Evolutionary conservation across 2,329 filamentous ascomycete genomes (phyloP), one percentile per base, ranked within the genome.

Genomic region (Huntiella omanensis): DNA sequence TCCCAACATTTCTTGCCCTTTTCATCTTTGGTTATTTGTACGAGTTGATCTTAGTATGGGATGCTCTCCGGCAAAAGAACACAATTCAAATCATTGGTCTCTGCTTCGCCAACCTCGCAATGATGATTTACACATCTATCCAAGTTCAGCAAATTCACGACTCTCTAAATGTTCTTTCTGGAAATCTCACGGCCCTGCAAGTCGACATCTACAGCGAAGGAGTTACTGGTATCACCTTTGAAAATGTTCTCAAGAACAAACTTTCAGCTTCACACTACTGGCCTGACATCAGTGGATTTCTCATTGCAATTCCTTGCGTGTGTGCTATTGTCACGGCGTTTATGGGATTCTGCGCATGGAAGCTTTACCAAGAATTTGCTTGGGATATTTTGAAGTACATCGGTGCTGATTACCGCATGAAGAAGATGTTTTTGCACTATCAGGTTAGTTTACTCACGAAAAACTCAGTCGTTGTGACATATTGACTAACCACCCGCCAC

Each of bases 311-410:
- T 47, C 91, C 91, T 0, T 77, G 74, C 55, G 74, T 98, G 49
- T 81, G 96, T 53, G 85, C 75, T 1, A 62, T 92, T 28, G 75
- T 75, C 28, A 88, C 83, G 2, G 52, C 87, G 4, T 57, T 76
- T 45, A 78, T 96, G 69, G 70, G 69, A 11, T 80, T 85, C 51
- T 67, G 87, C 44, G 78, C 88, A 2, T 96, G 86, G 83, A 95
- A 94, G 65, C 71, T 98, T 32, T 96, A 98, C 60, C 86, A 94
- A 58, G 88, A 95, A 61, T 98, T 98, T 62, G 88, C 91, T 8
- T 98, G 91, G 91, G 91, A 91, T 49, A 98, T 98, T 57, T 86
- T 98, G 64, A 98, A 98, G 69, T 87, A 93, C 62, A 98, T 98
- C 59, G 93, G 87, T 58, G 91, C 91, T 44, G 91, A 98, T 66